Percentiles rank a stretch among this genome's conserved stretches.
These are phyloP conservation scores for Byssochlamys sp. DNA, from an alignment of 2,329 filamentous ascomycete genomes.

Conservation along the genomic window DNA sequence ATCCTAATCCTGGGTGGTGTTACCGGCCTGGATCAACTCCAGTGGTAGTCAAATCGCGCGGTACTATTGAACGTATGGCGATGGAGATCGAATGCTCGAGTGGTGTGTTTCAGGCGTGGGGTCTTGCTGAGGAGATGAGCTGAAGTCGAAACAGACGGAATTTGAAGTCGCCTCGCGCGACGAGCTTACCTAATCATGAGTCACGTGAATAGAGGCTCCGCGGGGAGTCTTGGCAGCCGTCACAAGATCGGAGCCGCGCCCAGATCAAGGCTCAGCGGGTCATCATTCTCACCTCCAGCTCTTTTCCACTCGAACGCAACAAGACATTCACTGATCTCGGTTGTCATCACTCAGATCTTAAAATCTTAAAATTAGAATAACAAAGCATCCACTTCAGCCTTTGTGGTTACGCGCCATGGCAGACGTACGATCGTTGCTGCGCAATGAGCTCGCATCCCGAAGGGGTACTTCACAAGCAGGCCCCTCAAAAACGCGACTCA, in stretches of 20 bases:
- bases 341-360: background rate
- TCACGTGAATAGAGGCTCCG: conserved; percentile 10
- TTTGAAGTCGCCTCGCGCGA: conserved; percentile 3
- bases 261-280: background rate
- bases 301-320: background rate
- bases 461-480: conserved; percentile 54
- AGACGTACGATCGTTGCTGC: conserved; percentile 69
- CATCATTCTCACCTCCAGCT: background rate
- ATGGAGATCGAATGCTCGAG: background rate
- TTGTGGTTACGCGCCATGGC: conserved; percentile 46
- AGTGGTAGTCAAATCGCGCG: background rate
- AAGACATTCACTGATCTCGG: background rate
- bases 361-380: background rate
- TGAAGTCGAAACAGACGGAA: conserved; percentile 6
- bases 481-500: conserved; percentile 25
- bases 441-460: conserved; percentile 64
- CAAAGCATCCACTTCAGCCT: background rate
- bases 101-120: background rate
- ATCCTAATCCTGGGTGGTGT: conserved; percentile 1
- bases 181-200: conserved; percentile 1
- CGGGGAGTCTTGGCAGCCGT: conserved; percentile 14
- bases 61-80: background rate
- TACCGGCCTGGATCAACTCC: background rate
- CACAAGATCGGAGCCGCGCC: conserved; percentile 3
- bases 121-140: conserved; percentile 1